Conservation (phyloP, 2,329 filamentous ascomycete species). For the Didymella arachidicola region DNA sequence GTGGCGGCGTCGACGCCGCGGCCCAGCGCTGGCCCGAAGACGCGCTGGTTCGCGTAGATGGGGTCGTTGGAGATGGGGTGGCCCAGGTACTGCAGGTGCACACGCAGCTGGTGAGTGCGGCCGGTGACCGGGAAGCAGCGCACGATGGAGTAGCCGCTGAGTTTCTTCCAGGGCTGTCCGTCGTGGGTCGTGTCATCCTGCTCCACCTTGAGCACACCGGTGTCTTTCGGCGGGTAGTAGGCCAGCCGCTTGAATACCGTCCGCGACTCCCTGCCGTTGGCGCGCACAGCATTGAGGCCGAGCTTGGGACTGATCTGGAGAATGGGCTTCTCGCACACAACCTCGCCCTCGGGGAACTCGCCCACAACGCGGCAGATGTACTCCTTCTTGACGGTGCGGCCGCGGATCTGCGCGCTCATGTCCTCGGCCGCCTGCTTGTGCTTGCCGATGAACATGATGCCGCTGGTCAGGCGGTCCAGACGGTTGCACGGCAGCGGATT, state of each 20-base stretch:
- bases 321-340: constrained; percentile 93
- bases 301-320: constrained; percentile 94
- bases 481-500: constrained; percentile 82
- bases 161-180: constrained; percentile 60
- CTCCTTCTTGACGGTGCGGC: constrained; percentile 88
- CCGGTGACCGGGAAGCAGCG: constrained; percentile 93
- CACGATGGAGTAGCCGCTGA: constrained; percentile 88
- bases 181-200: constrained; percentile 32
- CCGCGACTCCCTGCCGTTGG: constrained; percentile 86
- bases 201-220: constrained; percentile 16
- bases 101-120: constrained; percentile 91
- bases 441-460: constrained; percentile 98
- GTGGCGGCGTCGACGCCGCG: constrained; percentile 71
- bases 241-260: constrained; percentile 92
- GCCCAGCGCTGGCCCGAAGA: constrained; percentile 85
- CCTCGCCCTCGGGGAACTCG: constrained; percentile 87
- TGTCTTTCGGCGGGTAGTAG: constrained; percentile 75
- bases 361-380: constrained; percentile 92
- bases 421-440: constrained; percentile 78
- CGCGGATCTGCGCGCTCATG: constrained; percentile 77
- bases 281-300: constrained; percentile 91
- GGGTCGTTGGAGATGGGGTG: constrained; percentile 97
- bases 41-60: constrained; percentile 92
- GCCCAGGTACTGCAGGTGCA: constrained; percentile 92
- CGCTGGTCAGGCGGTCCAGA: constrained; percentile 91